Evolutionary conservation across 805 yeast species (phyloP).

Genomic region (Yarrowia osloensis): DNA sequence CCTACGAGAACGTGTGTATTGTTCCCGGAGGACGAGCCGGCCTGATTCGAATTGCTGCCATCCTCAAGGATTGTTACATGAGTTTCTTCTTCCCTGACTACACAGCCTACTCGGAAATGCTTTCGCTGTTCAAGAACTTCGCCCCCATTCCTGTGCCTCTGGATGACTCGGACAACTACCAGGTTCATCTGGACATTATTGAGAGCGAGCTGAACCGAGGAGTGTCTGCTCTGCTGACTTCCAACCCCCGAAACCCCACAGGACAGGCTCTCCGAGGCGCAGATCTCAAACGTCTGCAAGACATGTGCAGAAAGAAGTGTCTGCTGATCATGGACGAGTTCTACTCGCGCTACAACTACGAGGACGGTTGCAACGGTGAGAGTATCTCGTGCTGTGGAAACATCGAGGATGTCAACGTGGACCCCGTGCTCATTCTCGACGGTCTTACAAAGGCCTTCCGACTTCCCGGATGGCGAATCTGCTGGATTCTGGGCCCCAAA

Average conservation of each 20-base stretch:
- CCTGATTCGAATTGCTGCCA: constrained; percentile 61
- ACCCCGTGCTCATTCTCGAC: constrained; percentile 61
- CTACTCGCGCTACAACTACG: constrained; percentile 59
- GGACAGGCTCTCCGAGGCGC: constrained; percentile 54
- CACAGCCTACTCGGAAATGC: constrained; percentile 67
- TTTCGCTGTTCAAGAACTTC: constrained; percentile 57
- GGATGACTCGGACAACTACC: constrained; percentile 58
- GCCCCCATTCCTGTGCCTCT: constrained; percentile 64
- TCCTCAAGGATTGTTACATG: constrained; percentile 58
- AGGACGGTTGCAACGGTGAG: constrained; percentile 54
- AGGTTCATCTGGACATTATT: constrained; percentile 55
- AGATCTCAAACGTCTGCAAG: constrained; percentile 53
- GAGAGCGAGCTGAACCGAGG: constrained; percentile 57
- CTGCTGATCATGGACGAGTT: constrained; percentile 65
- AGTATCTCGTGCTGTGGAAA: constrained; percentile 54
- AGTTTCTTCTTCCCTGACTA: constrained; percentile 64
- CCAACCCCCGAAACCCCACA: constrained; percentile 66
- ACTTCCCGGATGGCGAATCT: constrained; percentile 65
- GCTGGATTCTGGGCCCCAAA: constrained; percentile 66
- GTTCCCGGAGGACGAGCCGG: constrained; percentile 71
- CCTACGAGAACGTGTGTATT: constrained; percentile 59
- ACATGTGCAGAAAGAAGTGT: constrained; percentile 54
- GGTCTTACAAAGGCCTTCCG: constrained; percentile 64
- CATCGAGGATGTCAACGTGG: constrained; percentile 57
- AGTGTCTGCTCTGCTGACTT: constrained; percentile 54